Percentiles rank a stretch among this genome's conserved stretches.
phyloP scores from a whole-genome alignment of 306 rosid genomes.

The Cucurbita ficifolia region DNA sequence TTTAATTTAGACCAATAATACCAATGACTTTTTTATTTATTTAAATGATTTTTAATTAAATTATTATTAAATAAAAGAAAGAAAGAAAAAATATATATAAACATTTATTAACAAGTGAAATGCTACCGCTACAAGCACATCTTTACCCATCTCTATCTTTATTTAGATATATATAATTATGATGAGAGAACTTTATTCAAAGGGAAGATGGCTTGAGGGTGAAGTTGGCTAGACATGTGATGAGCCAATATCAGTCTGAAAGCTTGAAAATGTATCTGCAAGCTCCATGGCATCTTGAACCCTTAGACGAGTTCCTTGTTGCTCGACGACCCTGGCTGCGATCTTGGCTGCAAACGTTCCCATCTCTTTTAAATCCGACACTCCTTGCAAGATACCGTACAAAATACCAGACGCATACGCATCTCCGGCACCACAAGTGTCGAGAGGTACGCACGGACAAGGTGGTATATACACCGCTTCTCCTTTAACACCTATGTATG shows the following conservation, averaged over 20 bases:
- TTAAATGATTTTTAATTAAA: too few relatives aligned
- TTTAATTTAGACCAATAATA: too few relatives aligned
- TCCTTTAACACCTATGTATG: conserved; percentile 77
- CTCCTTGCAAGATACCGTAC: conserved; percentile 53
- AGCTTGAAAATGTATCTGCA: conserved; percentile 65
- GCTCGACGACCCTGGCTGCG: conserved; percentile 87
- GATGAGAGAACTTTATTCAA: not conserved
- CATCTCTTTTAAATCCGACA: conserved; percentile 60
- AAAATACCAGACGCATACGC: conserved; percentile 83
- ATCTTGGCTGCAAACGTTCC: conserved; percentile 69
- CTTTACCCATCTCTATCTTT: not conserved
- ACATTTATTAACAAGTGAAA: not conserved
- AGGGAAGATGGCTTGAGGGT: not conserved
- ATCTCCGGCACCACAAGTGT: conserved; percentile 98
- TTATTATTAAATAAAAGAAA: not conserved
- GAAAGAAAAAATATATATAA: not conserved
- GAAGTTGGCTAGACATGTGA: conserved; percentile 40
- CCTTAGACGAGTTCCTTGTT: conserved; percentile 79
- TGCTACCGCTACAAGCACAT: not conserved
- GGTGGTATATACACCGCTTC: conserved; percentile 83
- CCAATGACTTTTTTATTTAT: too few relatives aligned
- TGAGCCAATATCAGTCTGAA: conserved; percentile 57
- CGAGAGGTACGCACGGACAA: conserved; percentile 67
- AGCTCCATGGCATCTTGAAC: conserved; percentile 64
- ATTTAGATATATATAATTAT: not conserved